A percentile compares a stretch with the other conserved stretches of the same genome.
These are phyloP conservation scores for Chlorella vulgaris DNA, from an alignment of 139 green algal species.

Conservation along the genomic window DNA sequence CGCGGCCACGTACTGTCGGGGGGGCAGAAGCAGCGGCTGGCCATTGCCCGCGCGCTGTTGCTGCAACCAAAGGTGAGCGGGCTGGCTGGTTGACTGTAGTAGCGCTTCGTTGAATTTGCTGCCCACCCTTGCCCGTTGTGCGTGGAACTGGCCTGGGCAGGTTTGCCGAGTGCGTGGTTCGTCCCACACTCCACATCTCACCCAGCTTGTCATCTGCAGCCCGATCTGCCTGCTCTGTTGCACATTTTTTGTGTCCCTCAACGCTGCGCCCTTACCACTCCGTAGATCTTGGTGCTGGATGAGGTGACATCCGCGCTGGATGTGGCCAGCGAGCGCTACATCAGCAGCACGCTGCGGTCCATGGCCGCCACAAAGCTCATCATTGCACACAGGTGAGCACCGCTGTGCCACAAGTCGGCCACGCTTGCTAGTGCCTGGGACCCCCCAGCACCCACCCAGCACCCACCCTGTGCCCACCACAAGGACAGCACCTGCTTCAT, in stretches of 20 bases:
- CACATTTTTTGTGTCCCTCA: background rate
- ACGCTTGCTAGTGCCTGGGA: background rate
- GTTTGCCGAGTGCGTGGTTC: too few relatives aligned
- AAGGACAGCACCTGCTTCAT: too few relatives aligned
- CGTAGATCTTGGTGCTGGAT: conserved; percentile 75
- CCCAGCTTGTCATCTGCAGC: too few relatives aligned
- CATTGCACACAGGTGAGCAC: conserved; percentile 84
- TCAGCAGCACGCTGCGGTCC: conserved; percentile 59
- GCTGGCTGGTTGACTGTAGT: conserved; percentile 19
- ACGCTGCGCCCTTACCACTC: background rate
- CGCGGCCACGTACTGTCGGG: conserved; percentile 59
- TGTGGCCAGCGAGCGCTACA: conserved; percentile 62
- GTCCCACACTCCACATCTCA: background rate
- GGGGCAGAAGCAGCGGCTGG: conserved; percentile 78
- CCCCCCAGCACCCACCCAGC: too few relatives aligned
- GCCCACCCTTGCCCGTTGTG: background rate
- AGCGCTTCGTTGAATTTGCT: background rate
- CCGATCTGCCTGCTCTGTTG: background rate
- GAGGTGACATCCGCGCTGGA: conserved; percentile 77
- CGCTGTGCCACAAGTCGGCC: background rate
- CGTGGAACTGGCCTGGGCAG: too few relatives aligned
- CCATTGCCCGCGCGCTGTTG: conserved; percentile 83
- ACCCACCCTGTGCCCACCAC: too few relatives aligned
- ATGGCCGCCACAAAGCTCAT: conserved; percentile 78
- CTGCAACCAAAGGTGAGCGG: conserved; percentile 64